These are phyloP conservation scores for Phyllosticta paracitricarpa DNA, from an alignment of 2,329 filamentous ascomycete genomes.

Conservation along the genomic window DNA sequence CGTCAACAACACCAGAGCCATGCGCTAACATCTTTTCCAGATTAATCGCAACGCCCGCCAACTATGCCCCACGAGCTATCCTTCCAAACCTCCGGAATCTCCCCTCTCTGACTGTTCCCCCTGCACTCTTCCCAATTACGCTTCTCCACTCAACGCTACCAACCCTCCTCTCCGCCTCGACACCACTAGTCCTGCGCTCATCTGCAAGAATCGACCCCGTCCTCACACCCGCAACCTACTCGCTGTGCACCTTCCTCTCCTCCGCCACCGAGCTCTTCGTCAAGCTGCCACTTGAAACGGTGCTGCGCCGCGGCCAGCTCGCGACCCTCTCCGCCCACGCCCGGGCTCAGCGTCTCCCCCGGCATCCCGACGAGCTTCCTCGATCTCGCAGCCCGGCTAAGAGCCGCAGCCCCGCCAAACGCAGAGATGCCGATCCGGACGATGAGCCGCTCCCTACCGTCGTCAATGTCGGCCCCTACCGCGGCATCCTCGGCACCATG, in stretches of 20 bases:
- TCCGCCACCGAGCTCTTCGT: slow-evolving; percentile 73
- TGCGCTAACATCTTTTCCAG: slow-evolving; percentile 29
- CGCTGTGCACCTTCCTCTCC: slow-evolving; percentile 69
- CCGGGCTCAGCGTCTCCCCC: slow-evolving; percentile 16
- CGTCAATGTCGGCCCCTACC: slow-evolving; percentile 69
- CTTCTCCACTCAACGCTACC: slow-evolving; percentile 78
- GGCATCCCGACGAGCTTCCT: slow-evolving; percentile 15
- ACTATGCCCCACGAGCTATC: slow-evolving; percentile 64
- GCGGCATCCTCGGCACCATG: slow-evolving; percentile 84
- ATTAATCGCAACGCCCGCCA: slow-evolving; percentile 75
- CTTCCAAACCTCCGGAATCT: slow-evolving; percentile 67
- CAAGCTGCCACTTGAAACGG: slow-evolving; percentile 84
- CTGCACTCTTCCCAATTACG: slow-evolving; percentile 68
- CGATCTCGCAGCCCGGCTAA: slow-evolving; percentile 11
- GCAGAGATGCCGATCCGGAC: neutral
- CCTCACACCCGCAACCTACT: slow-evolving; percentile 71
- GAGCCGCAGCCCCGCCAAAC: neutral
- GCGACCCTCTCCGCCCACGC: slow-evolving; percentile 40
- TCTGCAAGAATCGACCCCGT: slow-evolving; percentile 75
- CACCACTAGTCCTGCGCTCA: slow-evolving; percentile 77
- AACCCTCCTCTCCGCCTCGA: slow-evolving; percentile 69
- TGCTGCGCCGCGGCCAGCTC: slow-evolving; percentile 80
- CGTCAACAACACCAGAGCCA: neutral
- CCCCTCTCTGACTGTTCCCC: slow-evolving; percentile 58
- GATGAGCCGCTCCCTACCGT: slow-evolving; percentile 51